These are phyloP conservation scores for Ustulina deusta DNA, from an alignment of 2,329 filamentous ascomycete genomes.

Conservation along the genomic window DNA sequence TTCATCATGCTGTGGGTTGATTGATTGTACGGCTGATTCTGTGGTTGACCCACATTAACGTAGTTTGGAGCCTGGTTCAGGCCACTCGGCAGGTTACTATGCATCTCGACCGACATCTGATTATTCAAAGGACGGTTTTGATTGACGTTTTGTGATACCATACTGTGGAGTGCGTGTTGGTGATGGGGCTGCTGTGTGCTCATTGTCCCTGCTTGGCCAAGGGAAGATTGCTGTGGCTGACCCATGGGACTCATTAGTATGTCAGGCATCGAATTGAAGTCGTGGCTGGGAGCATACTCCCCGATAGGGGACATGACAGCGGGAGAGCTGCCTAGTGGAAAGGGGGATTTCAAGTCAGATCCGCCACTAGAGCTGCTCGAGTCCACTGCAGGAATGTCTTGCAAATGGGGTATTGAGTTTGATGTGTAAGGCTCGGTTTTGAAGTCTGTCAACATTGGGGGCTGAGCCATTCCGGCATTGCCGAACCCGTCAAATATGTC, in stretches of 20 bases:
- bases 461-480: constrained; percentile 70
- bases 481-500: constrained; percentile 77
- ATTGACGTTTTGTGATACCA: constrained; percentile 49
- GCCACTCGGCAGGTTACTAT: constrained; percentile 45
- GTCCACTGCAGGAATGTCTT: constrained; percentile 56
- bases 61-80: constrained; percentile 52
- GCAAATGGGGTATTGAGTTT: constrained; percentile 55
- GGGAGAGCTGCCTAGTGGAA: constrained; percentile 62
- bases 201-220: constrained; percentile 50
- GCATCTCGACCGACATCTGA: constrained; percentile 52
- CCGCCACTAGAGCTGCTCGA: constrained; percentile 53
- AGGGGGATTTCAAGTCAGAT: constrained; percentile 63
- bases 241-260: constrained; percentile 66
- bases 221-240: constrained; percentile 50
- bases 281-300: constrained; percentile 62
- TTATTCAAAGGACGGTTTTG: constrained; percentile 51
- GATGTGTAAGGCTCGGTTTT: constrained; percentile 57
- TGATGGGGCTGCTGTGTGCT: constrained; percentile 51
- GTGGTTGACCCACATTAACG: constrained; percentile 49
- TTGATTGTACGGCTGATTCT: constrained; percentile 47
- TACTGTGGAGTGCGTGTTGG: constrained; percentile 46
- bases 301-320: constrained; percentile 64
- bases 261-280: constrained; percentile 64
- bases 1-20: constrained; percentile 48
- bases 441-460: constrained; percentile 60